Evolutionary conservation across 176 grass and related monocot species (phyloP).

Genomic region (Musa beccarii): DNA sequence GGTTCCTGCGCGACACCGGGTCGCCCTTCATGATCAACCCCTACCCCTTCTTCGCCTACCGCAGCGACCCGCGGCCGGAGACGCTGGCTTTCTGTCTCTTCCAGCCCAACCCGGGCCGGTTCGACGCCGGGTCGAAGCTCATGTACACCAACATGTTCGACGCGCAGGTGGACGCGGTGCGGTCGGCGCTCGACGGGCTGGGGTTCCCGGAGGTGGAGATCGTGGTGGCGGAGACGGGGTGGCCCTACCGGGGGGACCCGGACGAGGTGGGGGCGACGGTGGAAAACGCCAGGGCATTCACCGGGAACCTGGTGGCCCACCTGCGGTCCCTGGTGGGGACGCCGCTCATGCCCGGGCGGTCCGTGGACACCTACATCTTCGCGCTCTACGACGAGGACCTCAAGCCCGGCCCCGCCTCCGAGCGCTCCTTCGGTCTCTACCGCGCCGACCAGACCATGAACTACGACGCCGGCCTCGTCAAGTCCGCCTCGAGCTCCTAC

Average conservation of each 20-base stretch:
- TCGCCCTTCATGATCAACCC: conserved; percentile 93
- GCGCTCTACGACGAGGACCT: conserved; percentile 96
- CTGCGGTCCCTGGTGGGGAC: conserved; percentile 61
- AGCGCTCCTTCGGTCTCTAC: conserved; percentile 79
- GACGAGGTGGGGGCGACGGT: conserved; percentile 55
- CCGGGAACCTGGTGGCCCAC: conserved; percentile 66
- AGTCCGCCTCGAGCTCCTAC: background rate
- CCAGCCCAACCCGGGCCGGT: conserved; percentile 68
- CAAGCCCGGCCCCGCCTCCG: conserved; percentile 63
- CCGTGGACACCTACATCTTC: conserved; percentile 91
- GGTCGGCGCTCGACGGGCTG: conserved; percentile 52
- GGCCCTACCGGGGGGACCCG: conserved; percentile 78
- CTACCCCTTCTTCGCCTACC: conserved; percentile 91
- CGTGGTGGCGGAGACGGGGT: conserved; percentile 89
- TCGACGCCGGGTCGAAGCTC: conserved; percentile 52
- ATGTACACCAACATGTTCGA: conserved; percentile 97
- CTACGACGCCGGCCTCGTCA: conserved; percentile 65
- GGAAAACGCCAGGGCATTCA: conserved; percentile 77
- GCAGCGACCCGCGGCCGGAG: conserved; percentile 62
- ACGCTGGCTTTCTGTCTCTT: conserved; percentile 96
- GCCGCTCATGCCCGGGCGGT: conserved; percentile 53
- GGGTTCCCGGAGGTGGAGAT: conserved; percentile 64
- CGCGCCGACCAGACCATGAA: conserved; percentile 55
- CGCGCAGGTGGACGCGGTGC: conserved; percentile 83
- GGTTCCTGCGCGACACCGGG: conserved; percentile 60